Evolutionary conservation across 352 stramenopile species (phyloP), one percentile per base, ranked within the genome.

Genomic region (Elongisporangium anandrum): DNA sequence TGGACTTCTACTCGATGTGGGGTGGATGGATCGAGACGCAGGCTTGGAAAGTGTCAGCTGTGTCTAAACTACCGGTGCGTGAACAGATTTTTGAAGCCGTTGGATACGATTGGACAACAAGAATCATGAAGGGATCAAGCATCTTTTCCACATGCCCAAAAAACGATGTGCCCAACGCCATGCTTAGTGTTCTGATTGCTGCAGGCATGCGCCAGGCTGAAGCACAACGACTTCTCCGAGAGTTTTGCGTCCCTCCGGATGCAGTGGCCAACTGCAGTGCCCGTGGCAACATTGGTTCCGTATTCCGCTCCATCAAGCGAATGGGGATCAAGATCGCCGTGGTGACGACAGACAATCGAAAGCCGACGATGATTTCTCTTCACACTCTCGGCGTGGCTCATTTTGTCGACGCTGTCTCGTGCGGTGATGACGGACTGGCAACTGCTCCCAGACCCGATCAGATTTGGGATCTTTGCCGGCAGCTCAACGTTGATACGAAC

Each of bases 271-370:
- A 58, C 16, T 69, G 66, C 12, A 57, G 61, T 6, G 63, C 72
- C 22, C 62, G 73, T 38, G 66, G 52, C 2, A 70, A 79, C 50
- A 49, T 80, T 24, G 29, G 26, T 8, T 59, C 41, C 9, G 52
- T 80, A 22, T 80, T 80, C 53, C 63, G 59, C 29, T 65, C 56
- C 13, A 71, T 77, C 64, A 66, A 68, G 49, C 48, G 49, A n/a
- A 70, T 75, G 65, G 69, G 68, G 12, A 69, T 80, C 26, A 80
- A 81, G 61, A 85, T 86, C 55, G 76, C 74, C 24, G 64, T 85
- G 13, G 60, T 70, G 54, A 87, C 77, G 4, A 77, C 69, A 1
- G 77, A 87, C 56, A 71, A 72, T 45, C 66, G 77, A 39, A 71
- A 58, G 13, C 49, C 64, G 4, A 85, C 75, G 2, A 23, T 61